These are phyloP conservation scores for Teratosphaeria destructans DNA, from an alignment of 2,329 filamentous ascomycete genomes.

Conservation along the genomic window DNA sequence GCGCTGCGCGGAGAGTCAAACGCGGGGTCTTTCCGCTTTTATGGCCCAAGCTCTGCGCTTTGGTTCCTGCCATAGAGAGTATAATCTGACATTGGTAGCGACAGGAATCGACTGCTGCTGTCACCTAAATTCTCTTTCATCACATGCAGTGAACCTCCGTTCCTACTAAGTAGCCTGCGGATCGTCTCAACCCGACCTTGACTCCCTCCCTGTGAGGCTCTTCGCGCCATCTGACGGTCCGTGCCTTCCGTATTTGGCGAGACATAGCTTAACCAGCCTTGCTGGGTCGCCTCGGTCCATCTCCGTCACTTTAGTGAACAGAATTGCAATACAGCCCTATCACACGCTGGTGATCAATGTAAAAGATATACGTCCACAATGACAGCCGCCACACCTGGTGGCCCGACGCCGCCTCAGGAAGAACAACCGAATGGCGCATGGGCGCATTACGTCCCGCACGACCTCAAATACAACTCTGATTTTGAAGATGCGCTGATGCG, in stretches of 20 bases:
- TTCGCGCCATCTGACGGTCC: background rate
- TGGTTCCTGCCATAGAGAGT: no score
- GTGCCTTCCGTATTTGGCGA: background rate
- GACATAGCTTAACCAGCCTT: background rate
- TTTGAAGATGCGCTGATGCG: slow-evolving; percentile 37
- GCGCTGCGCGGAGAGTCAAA: background rate
- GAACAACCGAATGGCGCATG: slow-evolving; percentile 11
- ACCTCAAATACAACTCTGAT: slow-evolving; percentile 32
- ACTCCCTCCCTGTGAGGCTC: no score
- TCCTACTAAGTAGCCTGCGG: no score
- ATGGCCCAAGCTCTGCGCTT: no score
- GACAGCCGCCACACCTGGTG: background rate
- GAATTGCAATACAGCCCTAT: background rate
- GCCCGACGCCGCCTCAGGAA: slow-evolving; percentile 14
- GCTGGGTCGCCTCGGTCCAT: background rate
- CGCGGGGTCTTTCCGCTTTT: no score
- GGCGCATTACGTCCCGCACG: slow-evolving; percentile 33
- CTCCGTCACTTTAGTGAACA: background rate
- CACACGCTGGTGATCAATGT: background rate
- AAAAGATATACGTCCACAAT: background rate
- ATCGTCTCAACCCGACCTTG: no score
- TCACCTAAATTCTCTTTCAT: no score
- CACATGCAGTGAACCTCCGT: no score
- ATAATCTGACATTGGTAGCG: no score
- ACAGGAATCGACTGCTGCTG: no score